Conservation (phyloP, 192 early-diverging fungal genomes). For the Podila clonocystis region DNA sequence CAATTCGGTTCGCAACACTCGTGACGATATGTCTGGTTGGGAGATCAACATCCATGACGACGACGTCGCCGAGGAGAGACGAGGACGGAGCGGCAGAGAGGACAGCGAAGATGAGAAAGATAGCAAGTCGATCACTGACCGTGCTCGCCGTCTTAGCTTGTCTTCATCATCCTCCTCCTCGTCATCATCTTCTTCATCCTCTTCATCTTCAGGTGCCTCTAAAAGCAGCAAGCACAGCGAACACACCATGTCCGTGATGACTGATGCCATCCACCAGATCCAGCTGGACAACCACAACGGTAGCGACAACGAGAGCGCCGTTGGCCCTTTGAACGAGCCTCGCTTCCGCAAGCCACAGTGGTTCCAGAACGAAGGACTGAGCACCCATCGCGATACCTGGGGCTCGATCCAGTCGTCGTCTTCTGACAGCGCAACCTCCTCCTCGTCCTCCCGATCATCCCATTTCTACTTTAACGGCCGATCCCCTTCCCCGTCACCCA, state of each 20-base stretch:
- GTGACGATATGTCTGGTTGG: conserved; percentile 48
- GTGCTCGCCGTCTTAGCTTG: conserved; percentile 1
- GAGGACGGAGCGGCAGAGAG: neutral
- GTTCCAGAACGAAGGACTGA: neutral
- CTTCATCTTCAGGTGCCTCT: neutral
- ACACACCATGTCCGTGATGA: conserved; percentile 28
- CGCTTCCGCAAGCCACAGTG: conserved; percentile 23
- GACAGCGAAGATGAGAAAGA: neutral
- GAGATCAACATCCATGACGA: conserved; percentile 9
- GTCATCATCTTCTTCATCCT: neutral
- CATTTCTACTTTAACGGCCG: conserved; percentile 51
- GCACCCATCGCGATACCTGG: conserved; percentile 29
- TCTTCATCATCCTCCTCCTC: neutral
- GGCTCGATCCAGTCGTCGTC: conserved; percentile 36
- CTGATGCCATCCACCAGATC: conserved; percentile 12
- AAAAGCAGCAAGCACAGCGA: conserved; percentile 7
- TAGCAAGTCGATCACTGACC: conserved; percentile 5
- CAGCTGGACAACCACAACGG: neutral
- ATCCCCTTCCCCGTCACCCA: conserved; percentile 43
- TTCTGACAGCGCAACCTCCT: conserved; percentile 23
- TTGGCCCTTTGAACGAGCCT: neutral
- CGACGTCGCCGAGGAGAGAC: neutral
- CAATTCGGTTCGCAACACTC: conserved; percentile 31
- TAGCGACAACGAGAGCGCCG: neutral
- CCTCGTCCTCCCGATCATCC: conserved; percentile 32